Conservation (phyloP, 2,329 filamentous ascomycete species). For the Curvularia lunata region DNA sequence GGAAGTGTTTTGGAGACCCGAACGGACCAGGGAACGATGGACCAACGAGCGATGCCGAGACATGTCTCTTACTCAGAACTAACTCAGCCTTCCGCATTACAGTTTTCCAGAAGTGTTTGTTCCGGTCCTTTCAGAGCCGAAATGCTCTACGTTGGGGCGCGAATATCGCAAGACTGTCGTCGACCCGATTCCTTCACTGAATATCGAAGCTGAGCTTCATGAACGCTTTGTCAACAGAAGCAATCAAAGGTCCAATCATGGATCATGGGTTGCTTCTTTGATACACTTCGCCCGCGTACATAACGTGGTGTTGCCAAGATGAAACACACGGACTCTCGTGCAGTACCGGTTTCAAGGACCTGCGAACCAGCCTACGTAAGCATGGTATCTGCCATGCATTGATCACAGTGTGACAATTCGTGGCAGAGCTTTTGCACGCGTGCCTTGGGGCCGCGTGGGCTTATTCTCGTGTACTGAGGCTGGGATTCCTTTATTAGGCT, state of each 20-base stretch:
- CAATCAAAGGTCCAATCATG: neutral
- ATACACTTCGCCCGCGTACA: conserved; percentile 19
- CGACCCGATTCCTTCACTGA: neutral
- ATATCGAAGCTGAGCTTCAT: neutral
- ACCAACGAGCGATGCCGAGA: neutral
- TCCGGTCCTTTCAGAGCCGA: too few relatives aligned
- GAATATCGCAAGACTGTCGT: neutral
- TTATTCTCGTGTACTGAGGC: conserved; percentile 21
- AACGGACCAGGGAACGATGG: neutral
- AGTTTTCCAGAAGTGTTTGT: too few relatives aligned
- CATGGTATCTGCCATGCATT: conserved; percentile 21
- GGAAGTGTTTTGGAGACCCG: conserved; percentile 5
- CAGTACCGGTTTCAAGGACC: conserved; percentile 41
- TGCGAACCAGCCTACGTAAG: conserved; percentile 20
- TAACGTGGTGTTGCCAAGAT: conserved; percentile 30
- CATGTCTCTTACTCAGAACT: neutral
- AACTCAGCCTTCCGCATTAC: neutral
- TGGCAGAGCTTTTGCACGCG: conserved; percentile 25
- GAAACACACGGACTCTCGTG: conserved; percentile 27
- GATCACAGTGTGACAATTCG: conserved; percentile 28
- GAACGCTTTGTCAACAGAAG: neutral
- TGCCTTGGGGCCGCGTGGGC: conserved; percentile 32
- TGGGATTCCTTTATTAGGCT: conserved; percentile 8
- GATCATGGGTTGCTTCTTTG: conserved; percentile 1
- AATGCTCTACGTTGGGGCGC: neutral